A percentile compares a stretch with the other conserved stretches of the same genome.
phyloP scores from a whole-genome alignment of 2,329 filamentous ascomycete genomes.

The Pyrenochaeta sp. region DNA sequence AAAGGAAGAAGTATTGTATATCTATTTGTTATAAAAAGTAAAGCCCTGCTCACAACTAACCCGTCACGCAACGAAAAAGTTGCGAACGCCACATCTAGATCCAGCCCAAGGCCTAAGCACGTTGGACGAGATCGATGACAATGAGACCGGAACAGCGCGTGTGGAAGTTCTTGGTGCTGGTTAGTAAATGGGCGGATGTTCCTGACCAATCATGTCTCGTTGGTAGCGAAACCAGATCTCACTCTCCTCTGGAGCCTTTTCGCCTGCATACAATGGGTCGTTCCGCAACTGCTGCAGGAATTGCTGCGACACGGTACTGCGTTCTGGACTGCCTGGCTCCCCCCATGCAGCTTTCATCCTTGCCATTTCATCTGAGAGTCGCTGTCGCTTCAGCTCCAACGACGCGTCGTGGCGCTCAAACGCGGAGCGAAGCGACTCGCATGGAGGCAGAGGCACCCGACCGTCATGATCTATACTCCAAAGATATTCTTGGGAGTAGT shows the following conservation, averaged over 20 bases:
- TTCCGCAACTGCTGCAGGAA: slow-evolving; percentile 11
- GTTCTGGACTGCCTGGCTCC: slow-evolving; percentile 5
- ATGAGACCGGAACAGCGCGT: too few species aligned
- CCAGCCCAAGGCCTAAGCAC: too few species aligned
- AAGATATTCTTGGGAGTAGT: background rate
- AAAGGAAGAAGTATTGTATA: too few species aligned
- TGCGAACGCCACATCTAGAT: too few species aligned
- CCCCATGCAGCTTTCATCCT: slow-evolving; percentile 5
- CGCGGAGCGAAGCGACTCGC: background rate
- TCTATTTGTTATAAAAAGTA: too few species aligned
- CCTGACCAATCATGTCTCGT: slow-evolving; percentile 2
- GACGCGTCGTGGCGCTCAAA: background rate
- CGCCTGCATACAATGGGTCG: slow-evolving; percentile 9
- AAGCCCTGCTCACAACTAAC: too few species aligned
- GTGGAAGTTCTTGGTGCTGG: background rate
- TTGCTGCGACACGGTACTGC: background rate
- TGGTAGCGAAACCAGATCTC: slow-evolving; percentile 6
- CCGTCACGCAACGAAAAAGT: too few species aligned
- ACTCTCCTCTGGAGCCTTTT: slow-evolving; percentile 3
- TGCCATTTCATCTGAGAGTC: background rate
- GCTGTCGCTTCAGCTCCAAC: slow-evolving; percentile 1
- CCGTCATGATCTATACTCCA: background rate
- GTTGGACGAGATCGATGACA: too few species aligned
- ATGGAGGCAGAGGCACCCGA: background rate
- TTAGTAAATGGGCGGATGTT: background rate